These are phyloP conservation scores for Rhizopus microsporus DNA, from an alignment of 371 early-diverging fungal genomes.

Conservation along the genomic window DNA sequence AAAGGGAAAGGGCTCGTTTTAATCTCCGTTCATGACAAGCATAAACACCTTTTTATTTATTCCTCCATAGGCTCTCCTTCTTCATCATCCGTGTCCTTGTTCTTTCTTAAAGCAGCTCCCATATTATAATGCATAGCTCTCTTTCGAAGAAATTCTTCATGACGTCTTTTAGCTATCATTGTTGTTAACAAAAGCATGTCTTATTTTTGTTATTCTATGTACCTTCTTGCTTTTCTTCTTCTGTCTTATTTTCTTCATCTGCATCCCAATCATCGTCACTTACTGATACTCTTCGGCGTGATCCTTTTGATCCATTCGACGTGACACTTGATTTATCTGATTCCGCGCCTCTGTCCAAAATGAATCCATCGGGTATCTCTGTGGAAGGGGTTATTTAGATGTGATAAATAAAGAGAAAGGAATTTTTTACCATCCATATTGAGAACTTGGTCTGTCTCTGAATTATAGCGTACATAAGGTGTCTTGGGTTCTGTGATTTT, in stretches of 20 bases:
- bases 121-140: conserved; percentile 82
- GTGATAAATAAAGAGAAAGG: neutral
- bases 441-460: conserved; percentile 74
- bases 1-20: neutral
- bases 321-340: conserved; percentile 45
- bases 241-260: conserved; percentile 39
- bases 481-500: conserved; percentile 98
- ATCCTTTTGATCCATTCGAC: conserved; percentile 32
- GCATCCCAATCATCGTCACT: conserved; percentile 57
- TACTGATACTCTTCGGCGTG: conserved; percentile 30
- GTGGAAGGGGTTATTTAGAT: conserved; percentile 22
- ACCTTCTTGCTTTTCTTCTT: conserved; percentile 7
- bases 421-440: conserved; percentile 47
- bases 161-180: conserved; percentile 39
- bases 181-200: neutral
- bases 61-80: neutral
- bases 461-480: conserved; percentile 88
- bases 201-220: neutral
- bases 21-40: neutral
- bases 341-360: conserved; percentile 44
- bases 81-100: conserved; percentile 34
- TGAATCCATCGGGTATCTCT: conserved; percentile 51
- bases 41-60: neutral
- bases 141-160: conserved; percentile 70
- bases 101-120: conserved; percentile 36